Base-by-base conservation (phyloP, 225 moss, liverwort and hornwort species). In the Marchantia polymorpha region DNA sequence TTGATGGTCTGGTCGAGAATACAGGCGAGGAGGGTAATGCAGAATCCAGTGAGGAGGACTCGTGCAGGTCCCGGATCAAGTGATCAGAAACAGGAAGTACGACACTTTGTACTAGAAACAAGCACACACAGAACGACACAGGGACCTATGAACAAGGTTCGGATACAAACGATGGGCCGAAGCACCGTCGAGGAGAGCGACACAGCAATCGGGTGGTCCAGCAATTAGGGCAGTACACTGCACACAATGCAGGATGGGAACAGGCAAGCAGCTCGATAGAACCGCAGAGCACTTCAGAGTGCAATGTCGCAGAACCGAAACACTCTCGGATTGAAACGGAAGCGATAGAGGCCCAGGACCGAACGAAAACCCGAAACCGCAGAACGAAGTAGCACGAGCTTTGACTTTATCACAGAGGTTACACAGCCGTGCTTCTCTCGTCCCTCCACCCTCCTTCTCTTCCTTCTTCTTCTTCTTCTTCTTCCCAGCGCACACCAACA, bases 311-410 rank as follows among this genome's bases (percentile, higher is more conserved):
- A n/a, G n/a, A n/a, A n/a, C n/a, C n/a, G n/a, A n/a, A n/a, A n/a
- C n/a, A n/a, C n/a, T n/a, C n/a, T n/a, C n/a, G n/a, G n/a, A n/a
- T n/a, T n/a, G n/a, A n/a, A n/a, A n/a, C n/a, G n/a, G n/a, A n/a
- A n/a, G n/a, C n/a, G n/a, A n/a, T n/a, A n/a, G n/a, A n/a, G n/a
- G n/a, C n/a, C n/a, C n/a, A n/a, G n/a, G n/a, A n/a, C n/a, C n/a
- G n/a, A n/a, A n/a, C n/a, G n/a, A n/a, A n/a, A n/a, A n/a, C 50
- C 22, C 22, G 51, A 73, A 73, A 17, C 69, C 46, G 69, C 61
- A 61, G 61, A 61, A 61, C 61, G 10, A 31, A 31, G 11, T 13
- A 67, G 67, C 56, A 30, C 29, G 60, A 60, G 76, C 76, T 76
- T 61, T 22, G 29, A 49, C 74, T 75, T 25, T 52, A 15, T 29